These are phyloP conservation scores for Mycena sp. DNA, from an alignment of 1,284 basidiomycete species.

Conservation along the genomic window DNA sequence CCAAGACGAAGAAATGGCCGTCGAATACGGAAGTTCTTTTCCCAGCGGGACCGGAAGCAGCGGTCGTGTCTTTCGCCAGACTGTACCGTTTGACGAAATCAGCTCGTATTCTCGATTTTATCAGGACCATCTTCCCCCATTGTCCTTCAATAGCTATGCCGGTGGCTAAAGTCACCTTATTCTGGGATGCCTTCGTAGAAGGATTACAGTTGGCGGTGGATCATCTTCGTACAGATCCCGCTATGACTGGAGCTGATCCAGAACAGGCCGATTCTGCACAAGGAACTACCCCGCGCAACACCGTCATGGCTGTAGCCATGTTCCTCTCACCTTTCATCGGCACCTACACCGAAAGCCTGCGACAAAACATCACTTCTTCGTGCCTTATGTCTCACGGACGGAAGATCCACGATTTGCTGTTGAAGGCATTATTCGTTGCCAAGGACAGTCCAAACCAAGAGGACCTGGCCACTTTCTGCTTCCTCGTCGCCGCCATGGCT, in stretches of 20 bases:
- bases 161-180: background rate
- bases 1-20: slow-evolving; percentile 1
- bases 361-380: background rate
- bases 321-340: background rate
- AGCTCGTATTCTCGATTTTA: background rate
- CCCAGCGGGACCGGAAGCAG: background rate
- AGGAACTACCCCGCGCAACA: background rate
- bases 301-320: background rate
- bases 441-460: background rate
- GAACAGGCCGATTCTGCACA: background rate
- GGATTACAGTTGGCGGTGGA: background rate
- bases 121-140: background rate
- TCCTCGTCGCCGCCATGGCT: background rate
- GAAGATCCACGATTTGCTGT: background rate
- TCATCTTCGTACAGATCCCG: background rate
- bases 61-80: background rate
- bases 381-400: background rate
- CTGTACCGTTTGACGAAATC: background rate
- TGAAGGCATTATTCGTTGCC: background rate
- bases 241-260: background rate
- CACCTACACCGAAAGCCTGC: background rate
- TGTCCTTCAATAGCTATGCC: background rate
- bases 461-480: background rate
- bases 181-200: background rate
- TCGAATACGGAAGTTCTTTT: background rate